Conservation (phyloP, 495 filamentous ascomycete genomes). For the Lentithecium fluviatile region DNA sequence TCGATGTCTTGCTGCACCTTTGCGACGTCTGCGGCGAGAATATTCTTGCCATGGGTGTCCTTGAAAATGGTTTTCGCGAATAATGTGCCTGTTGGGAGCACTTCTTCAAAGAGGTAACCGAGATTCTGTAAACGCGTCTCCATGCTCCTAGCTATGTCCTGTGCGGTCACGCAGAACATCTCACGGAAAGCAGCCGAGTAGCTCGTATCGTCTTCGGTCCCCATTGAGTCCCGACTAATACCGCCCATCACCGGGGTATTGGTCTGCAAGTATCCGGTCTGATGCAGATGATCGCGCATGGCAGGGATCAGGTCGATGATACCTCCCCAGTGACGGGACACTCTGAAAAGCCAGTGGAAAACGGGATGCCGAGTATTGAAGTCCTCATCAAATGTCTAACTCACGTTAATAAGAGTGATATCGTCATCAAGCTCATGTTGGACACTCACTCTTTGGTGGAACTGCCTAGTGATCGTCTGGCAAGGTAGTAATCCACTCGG, state of each 20-base stretch:
- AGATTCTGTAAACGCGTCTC: conserved; percentile 60
- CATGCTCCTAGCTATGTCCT: conserved; percentile 65
- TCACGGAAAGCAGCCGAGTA: conserved; percentile 82
- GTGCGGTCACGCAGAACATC: conserved; percentile 77
- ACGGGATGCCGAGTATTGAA: conserved; percentile 75
- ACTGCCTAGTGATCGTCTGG: conserved; percentile 75
- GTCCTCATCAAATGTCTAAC: conserved; percentile 67
- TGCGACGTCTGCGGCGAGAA: conserved; percentile 9
- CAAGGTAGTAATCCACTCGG: conserved; percentile 78
- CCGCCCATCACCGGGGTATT: conserved; percentile 20
- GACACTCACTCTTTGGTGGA: conserved; percentile 60
- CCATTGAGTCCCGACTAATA: conserved; percentile 25
- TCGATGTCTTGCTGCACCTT: conserved; percentile 16
- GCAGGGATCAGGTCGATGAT: conserved; percentile 65
- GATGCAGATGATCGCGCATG: conserved; percentile 58
- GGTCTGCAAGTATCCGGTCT: conserved; percentile 15
- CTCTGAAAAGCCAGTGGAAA: conserved; percentile 85
- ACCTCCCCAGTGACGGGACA: conserved; percentile 70
- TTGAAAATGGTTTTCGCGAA: conserved; percentile 6
- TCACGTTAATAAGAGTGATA: neutral
- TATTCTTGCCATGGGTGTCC: conserved; percentile 7
- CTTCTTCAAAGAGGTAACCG: conserved; percentile 76
- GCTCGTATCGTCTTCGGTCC: conserved; percentile 50
- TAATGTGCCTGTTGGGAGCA: conserved; percentile 54
- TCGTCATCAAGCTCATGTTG: neutral